These are phyloP conservation scores for Oropetium thomaeum DNA, from an alignment of 176 grass and related monocot genomes.

Conservation along the genomic window DNA sequence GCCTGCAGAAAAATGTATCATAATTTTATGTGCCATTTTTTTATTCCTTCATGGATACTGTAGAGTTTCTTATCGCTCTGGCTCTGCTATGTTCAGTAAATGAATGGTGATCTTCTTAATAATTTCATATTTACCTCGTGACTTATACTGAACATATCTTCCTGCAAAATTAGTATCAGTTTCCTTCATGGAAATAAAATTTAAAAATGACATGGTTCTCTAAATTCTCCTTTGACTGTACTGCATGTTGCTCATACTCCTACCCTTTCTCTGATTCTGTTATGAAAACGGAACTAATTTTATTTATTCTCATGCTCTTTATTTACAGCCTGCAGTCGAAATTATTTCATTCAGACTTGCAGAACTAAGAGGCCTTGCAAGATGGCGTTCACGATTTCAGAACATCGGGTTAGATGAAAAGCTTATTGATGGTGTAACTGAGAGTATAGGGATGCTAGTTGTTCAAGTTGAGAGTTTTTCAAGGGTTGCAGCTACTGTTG, in stretches of 20 bases:
- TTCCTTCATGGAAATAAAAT: slow-evolving; percentile 13
- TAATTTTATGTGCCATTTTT: neutral
- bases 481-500: slow-evolving; percentile 63
- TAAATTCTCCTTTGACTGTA: slow-evolving; percentile 20
- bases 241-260: neutral
- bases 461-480: slow-evolving; percentile 93
- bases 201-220: neutral
- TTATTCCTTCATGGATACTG: slow-evolving; percentile 2
- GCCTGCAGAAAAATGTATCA: neutral
- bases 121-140: neutral
- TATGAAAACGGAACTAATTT: neutral
- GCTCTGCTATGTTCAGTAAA: slow-evolving; percentile 6
- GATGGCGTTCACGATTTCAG: slow-evolving; percentile 82
- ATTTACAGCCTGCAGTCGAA: slow-evolving; percentile 80
- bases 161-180: neutral
- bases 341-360: slow-evolving; percentile 89
- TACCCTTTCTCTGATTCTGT: slow-evolving; percentile 4
- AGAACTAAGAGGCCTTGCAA: slow-evolving; percentile 86
- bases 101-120: neutral
- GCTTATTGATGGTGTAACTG: slow-evolving; percentile 76
- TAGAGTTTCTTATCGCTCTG: slow-evolving; percentile 11
- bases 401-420: slow-evolving; percentile 87
- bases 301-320: slow-evolving; percentile 32
- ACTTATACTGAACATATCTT: neutral
- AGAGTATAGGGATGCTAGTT: slow-evolving; percentile 82